Percentiles rank a stretch among this genome's conserved stretches.
Conservation (phyloP, 2,329 filamentous ascomycete genomes). For the Aspergillus novofumigatus region DNA sequence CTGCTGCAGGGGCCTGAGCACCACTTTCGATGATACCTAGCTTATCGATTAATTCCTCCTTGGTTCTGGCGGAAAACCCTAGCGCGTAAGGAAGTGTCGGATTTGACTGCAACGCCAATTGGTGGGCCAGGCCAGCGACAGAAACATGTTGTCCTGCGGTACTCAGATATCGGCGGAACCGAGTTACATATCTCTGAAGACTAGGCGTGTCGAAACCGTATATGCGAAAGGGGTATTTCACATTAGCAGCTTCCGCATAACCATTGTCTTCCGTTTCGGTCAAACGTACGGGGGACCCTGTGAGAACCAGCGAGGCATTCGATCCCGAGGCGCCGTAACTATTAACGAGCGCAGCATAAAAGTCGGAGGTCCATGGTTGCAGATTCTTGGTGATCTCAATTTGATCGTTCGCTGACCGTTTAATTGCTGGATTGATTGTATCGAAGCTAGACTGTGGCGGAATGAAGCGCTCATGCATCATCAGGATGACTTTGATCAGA, state of each 20-base stretch:
- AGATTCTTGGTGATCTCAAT: conserved; percentile 11
- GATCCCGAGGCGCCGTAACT: conserved; percentile 12
- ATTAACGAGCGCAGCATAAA: conserved; percentile 24
- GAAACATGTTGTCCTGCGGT: too few relatives aligned
- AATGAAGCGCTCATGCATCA: conserved; percentile 22
- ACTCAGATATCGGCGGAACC: too few relatives aligned
- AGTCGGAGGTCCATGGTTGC: conserved; percentile 10
- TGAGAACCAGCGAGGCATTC: conserved; percentile 8
- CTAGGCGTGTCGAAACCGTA: too few relatives aligned
- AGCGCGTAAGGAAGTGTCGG: too few relatives aligned
- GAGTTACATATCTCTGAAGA: too few relatives aligned
- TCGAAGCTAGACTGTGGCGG: conserved; percentile 24
- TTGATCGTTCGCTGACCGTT: neutral
- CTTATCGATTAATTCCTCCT: too few relatives aligned
- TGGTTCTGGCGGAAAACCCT: too few relatives aligned
- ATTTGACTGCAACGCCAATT: too few relatives aligned
- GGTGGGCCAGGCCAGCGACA: too few relatives aligned
- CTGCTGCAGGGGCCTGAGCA: too few relatives aligned
- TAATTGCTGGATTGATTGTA: conserved; percentile 18
- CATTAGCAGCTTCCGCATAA: conserved; percentile 9
- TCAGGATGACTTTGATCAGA: conserved; percentile 27
- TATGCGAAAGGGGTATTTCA: neutral
- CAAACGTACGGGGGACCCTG: too few relatives aligned
- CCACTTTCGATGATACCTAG: too few relatives aligned
- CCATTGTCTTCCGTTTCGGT: neutral